A percentile compares a stretch with the other conserved stretches of the same genome.
phyloP scores from a whole-genome alignment of 768 basidiomycete species.

The Peribolospora baueri region DNA sequence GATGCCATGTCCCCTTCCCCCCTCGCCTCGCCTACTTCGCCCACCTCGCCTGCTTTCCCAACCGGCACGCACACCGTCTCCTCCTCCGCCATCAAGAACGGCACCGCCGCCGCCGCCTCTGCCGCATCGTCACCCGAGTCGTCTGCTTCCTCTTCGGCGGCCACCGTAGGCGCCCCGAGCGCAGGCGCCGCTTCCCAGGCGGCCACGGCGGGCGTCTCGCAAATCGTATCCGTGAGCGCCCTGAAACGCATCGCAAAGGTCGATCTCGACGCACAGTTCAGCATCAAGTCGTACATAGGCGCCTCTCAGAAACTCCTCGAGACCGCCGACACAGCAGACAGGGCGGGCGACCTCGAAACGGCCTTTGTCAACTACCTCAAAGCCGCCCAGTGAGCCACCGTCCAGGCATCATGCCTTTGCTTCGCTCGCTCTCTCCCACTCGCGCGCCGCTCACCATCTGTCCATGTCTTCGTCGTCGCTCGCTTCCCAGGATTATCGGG shows the following conservation, averaged over 20 bases:
- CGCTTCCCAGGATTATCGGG: conserved; percentile 1
- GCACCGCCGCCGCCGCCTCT: no score
- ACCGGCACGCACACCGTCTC: no score
- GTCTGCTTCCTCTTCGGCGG: neutral
- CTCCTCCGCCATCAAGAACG: no score
- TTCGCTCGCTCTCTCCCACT: neutral
- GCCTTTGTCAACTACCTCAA: conserved; percentile 6
- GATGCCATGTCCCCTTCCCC: no score
- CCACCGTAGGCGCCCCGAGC: neutral
- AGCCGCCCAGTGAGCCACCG: neutral
- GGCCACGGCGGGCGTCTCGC: neutral
- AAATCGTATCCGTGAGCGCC: neutral
- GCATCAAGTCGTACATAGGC: neutral
- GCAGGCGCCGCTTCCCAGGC: neutral
- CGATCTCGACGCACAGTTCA: neutral
- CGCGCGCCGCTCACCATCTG: neutral
- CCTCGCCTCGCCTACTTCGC: no score
- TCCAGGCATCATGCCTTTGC: neutral
- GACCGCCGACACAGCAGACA: neutral
- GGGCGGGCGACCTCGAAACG: neutral
- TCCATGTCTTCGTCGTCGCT: neutral
- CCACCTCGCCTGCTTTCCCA: no score
- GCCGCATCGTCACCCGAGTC: neutral
- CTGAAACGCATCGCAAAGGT: conserved; percentile 2
- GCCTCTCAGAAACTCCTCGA: neutral